Conservation (phyloP, 805 yeast species). For the Metschnikowia amazonensis region DNA sequence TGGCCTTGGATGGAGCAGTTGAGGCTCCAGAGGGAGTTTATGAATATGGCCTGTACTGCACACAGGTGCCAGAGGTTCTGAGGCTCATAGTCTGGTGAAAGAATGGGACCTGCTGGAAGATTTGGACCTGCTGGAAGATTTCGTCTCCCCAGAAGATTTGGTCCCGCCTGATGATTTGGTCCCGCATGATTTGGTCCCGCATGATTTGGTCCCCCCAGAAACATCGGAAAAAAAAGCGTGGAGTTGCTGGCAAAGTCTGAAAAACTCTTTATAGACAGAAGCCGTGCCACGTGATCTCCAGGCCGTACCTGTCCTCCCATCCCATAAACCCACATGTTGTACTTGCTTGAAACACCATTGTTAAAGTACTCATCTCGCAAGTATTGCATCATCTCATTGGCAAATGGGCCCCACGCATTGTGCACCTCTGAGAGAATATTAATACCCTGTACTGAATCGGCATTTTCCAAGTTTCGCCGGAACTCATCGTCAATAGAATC, state of each 20-base stretch:
- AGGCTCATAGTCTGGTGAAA: slow-evolving; percentile 10
- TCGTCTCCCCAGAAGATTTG: too few species aligned
- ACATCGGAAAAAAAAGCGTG: slow-evolving; percentile 58
- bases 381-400: slow-evolving; percentile 47
- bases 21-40: slow-evolving; percentile 43
- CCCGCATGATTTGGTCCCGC: too few species aligned
- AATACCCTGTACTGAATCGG: slow-evolving; percentile 72
- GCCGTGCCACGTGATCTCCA: slow-evolving; percentile 17
- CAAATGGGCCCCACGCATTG: slow-evolving; percentile 81
- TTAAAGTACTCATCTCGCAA: slow-evolving; percentile 66
- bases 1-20: slow-evolving; percentile 32
- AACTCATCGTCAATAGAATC: slow-evolving; percentile 46
- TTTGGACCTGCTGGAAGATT: too few species aligned
- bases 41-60: slow-evolving; percentile 27
- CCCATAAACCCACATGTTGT: slow-evolving; percentile 33
- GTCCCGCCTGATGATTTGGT: too few species aligned
- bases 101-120: slow-evolving; percentile 15
- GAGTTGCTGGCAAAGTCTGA: slow-evolving; percentile 45
- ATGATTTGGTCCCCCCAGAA: too few species aligned
- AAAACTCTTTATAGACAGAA: slow-evolving; percentile 43
- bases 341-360: slow-evolving; percentile 31
- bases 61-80: slow-evolving; percentile 43
- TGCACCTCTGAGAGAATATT: slow-evolving; percentile 69
- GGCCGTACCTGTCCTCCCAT: neutral
- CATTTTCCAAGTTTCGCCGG: slow-evolving; percentile 63